These are phyloP conservation scores for Microbotryum violaceum DNA, from an alignment of 1,284 basidiomycete species.

Conservation along the genomic window DNA sequence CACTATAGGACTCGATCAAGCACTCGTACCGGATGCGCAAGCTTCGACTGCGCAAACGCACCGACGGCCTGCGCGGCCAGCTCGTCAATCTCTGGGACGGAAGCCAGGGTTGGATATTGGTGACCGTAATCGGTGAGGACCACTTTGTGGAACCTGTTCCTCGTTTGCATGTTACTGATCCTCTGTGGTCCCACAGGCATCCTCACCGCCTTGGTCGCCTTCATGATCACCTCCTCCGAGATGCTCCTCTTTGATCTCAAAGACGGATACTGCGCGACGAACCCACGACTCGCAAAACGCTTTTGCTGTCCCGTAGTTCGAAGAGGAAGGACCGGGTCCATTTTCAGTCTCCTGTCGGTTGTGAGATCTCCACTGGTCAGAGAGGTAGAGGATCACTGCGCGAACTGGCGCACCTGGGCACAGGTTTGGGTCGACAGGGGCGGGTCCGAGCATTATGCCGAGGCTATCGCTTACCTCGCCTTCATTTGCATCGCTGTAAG, in stretches of 20 bases:
- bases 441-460: constrained; percentile 37
- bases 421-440: constrained; percentile 16
- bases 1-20: constrained; percentile 39
- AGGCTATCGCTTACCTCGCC: constrained; percentile 57
- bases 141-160: background rate
- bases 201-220: constrained; percentile 74
- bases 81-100: constrained; percentile 68
- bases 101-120: constrained; percentile 81
- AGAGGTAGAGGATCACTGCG: constrained; percentile 4
- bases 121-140: constrained; percentile 54
- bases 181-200: constrained; percentile 53
- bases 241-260: constrained; percentile 90
- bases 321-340: too few species aligned
- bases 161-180: background rate
- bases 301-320: constrained; percentile 61
- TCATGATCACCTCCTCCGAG: constrained; percentile 76
- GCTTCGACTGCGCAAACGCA: constrained; percentile 31
- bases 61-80: constrained; percentile 53
- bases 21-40: constrained; percentile 39
- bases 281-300: constrained; percentile 58
- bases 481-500: constrained; percentile 73
- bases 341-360: too few species aligned
- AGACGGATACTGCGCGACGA: constrained; percentile 66
- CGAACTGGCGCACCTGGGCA: constrained; percentile 29
- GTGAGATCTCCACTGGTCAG: too few species aligned